Evolutionary conservation across 73 alveolate species (phyloP), one percentile per base, ranked within the genome.

Genomic region (Paramecium bursaria): DNA sequence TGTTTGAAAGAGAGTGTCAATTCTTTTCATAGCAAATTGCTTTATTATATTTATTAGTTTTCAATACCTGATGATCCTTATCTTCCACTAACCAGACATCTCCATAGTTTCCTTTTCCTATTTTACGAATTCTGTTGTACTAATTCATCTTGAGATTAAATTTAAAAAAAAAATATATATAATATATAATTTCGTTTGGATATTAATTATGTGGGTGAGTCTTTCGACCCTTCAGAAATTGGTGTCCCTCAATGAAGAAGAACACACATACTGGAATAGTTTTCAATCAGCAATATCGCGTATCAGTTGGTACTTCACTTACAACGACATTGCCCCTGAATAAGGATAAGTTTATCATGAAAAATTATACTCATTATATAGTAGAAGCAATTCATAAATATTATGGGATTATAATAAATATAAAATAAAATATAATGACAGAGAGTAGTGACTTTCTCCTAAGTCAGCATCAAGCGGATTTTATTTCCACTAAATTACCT

Each of bases 11-110:
- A 11, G 22, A 19, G 46, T 46, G 21, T 79, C 89, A 33, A 90
- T 87, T 80, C 95, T 76, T 80, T 90, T 90, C 93, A 90, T 77
- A 42, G 95, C 95, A 79, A 44, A 86, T 44, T 74, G 23, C 95
- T 90, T 48, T 33, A 11, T 73, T 51, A 30, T 33, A 48, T 14
- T 85, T 22, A 26, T 48, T 29, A 50, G 21, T 14, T 35, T 11
- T 3, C 14, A 86, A 67, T 46, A 75, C 49, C 27, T 57, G 15
- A 48, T 67, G 86, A 17, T 42, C 42, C 22, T 53, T 75, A 14
- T 77, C 75, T 29, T 88, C 74, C 35, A 88, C 90, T 22, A 85
- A 39, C 49, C 82, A 27, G 27, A 88, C 94, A 53, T 88, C 94
- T 17, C 94, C 94, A 52, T 50, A 88, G 9, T 89, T 85, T 15